Conservation (phyloP, 2,329 filamentous ascomycete species). For the Neofusicoccum umdonicola region DNA sequence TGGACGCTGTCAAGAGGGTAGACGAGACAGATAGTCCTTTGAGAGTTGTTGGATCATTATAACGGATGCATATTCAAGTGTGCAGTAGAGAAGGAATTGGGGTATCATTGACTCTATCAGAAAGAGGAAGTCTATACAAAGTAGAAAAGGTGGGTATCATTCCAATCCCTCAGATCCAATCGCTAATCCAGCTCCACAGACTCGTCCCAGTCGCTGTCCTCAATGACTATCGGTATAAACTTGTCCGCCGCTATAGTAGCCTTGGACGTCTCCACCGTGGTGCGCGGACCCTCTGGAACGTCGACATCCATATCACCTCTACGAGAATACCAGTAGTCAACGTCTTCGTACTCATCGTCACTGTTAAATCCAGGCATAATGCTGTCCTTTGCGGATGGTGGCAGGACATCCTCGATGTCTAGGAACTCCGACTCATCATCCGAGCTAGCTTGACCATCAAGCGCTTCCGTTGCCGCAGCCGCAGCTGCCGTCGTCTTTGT, state of each 20-base stretch:
- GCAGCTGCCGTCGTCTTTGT: conserved; percentile 21
- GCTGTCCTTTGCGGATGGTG: not conserved
- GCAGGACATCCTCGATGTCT: not conserved
- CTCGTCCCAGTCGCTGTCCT: conserved; percentile 57
- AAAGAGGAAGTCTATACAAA: not conserved
- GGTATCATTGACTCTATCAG: not conserved
- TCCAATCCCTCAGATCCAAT: not conserved
- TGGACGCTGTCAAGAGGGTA: conserved; percentile 28
- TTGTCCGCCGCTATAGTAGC: not conserved
- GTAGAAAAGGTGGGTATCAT: not conserved
- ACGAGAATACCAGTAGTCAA: not conserved
- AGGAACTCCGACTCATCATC: not conserved
- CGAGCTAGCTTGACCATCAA: not conserved
- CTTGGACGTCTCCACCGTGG: not conserved
- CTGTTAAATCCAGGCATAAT: not conserved
- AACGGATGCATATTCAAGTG: not conserved
- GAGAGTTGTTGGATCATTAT: conserved; percentile 32
- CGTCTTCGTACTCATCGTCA: not conserved
- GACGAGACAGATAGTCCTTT: conserved; percentile 24
- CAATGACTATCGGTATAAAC: conserved; percentile 41
- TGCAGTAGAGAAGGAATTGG: not conserved
- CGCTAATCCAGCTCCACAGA: conserved; percentile 40
- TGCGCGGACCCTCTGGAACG: not conserved
- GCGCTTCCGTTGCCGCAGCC: not conserved
- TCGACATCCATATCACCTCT: not conserved